Conservation (phyloP, 768 basidiomycete genomes). For the Podaxis sp. region DNA sequence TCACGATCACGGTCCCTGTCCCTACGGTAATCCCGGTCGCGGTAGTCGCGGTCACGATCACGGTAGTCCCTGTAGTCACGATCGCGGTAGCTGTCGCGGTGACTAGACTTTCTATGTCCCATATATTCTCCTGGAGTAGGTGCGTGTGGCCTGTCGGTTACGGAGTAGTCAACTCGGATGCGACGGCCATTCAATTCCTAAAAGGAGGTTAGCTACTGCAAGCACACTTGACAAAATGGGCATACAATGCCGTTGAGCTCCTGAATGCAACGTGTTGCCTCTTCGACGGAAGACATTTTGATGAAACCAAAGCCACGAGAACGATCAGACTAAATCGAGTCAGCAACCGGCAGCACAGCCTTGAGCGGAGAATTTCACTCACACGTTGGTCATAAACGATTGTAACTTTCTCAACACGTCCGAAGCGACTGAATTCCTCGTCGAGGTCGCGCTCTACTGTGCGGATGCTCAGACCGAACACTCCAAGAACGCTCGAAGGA, state of each 20-base stretch:
- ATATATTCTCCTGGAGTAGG: slow-evolving; percentile 98
- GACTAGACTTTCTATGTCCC: slow-evolving; percentile 70
- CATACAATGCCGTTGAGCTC: slow-evolving; percentile 90
- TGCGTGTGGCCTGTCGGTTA: slow-evolving; percentile 89
- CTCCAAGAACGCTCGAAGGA: slow-evolving; percentile 86
- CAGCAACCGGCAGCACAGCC: not conserved
- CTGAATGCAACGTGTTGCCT: slow-evolving; percentile 82
- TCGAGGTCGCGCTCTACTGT: slow-evolving; percentile 93
- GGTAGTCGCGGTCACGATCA: slow-evolving; percentile 28
- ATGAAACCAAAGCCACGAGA: slow-evolving; percentile 99
- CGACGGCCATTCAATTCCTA: slow-evolving; percentile 93
- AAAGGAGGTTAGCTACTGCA: slow-evolving; percentile 10
- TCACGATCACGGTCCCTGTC: slow-evolving; percentile 52
- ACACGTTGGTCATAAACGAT: slow-evolving; percentile 98
- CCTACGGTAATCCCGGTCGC: slow-evolving; percentile 39
- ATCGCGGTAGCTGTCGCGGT: slow-evolving; percentile 33
- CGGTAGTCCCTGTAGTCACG: slow-evolving; percentile 33
- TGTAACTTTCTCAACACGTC: slow-evolving; percentile 89
- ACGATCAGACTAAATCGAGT: slow-evolving; percentile 62
- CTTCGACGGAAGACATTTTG: slow-evolving; percentile 85
- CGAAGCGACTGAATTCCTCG: slow-evolving; percentile 87
- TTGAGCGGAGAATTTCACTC: slow-evolving; percentile 29
- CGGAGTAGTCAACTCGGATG: slow-evolving; percentile 95
- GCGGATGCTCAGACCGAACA: slow-evolving; percentile 97
- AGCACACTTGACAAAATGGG: slow-evolving; percentile 14